Evolutionary conservation across 1,284 basidiomycete genomes (phyloP).

Genomic region (Microstroma glucosiphilum): DNA sequence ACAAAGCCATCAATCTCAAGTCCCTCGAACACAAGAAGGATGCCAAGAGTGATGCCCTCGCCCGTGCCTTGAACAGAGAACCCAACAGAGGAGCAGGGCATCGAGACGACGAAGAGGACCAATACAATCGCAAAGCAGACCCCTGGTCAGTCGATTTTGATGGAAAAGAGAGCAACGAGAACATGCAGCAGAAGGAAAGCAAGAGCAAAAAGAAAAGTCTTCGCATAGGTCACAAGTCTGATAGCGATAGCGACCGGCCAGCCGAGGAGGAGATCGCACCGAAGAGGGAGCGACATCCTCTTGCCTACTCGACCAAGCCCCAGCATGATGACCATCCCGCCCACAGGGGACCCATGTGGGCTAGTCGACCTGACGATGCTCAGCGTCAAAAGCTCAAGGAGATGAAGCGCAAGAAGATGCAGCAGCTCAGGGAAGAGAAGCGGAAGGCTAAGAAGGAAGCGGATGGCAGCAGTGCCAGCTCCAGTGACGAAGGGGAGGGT

Average conservation of each 20-base stretch:
- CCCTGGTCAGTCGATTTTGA: background rate
- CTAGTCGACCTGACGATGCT: conserved; percentile 30
- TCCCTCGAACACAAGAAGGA: background rate
- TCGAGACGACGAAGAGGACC: conserved; percentile 5
- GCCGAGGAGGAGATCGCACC: conserved; percentile 1
- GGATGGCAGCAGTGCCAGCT: background rate
- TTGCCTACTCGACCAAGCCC: conserved; percentile 1
- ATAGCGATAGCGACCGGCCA: background rate
- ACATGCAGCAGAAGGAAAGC: background rate
- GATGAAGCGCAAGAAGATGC: conserved; percentile 1
- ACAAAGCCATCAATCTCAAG: background rate
- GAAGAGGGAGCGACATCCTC: conserved; percentile 1
- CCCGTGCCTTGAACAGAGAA: background rate
- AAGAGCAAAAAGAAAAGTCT: conserved; percentile 2
- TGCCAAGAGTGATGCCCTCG: background rate
- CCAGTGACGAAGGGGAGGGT: conserved; percentile 8
- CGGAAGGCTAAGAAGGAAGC: conserved; percentile 4
- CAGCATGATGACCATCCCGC: conserved; percentile 15
- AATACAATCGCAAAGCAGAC: conserved; percentile 1
- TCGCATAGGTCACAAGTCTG: background rate
- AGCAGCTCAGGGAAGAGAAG: conserved; percentile 1
- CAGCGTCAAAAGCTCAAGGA: conserved; percentile 36
- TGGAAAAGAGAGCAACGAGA: background rate
- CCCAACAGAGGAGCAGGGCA: background rate
- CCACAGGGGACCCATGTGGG: conserved; percentile 35